Evolutionary conservation across 1,139 yeast genomes (phyloP), one percentile per base, ranked within the genome.

Genomic region (Pichia sp.): DNA sequence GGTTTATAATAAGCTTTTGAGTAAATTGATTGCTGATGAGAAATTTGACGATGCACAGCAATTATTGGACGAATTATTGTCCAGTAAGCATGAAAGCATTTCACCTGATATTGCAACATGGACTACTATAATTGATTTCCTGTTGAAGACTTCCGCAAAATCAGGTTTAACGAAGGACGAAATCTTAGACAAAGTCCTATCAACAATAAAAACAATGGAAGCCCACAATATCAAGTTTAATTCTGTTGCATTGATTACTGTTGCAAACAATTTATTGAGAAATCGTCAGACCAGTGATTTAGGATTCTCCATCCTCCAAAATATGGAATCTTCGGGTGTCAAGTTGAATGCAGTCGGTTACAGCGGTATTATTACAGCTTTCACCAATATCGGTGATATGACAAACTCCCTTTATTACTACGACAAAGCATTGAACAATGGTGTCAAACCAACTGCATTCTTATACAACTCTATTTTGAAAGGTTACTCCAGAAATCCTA

Each of bases 21-120:
- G 68, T 12, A 53, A 63, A 3, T 68, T 67, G 41, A 60, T 71
- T 23, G 61, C 63, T 36, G 53, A 55, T 2, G 62, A 64, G 23
- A 60, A 70, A 25, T 67, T 64, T 45, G 68, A 66, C 4, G 68
- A 67, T 46, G 78, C 76, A 5, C 58, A 61, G 19, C 58, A 62
- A 8, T 52, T 73, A 23, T 58, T 78, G 19, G 66, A 66, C n/a
- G 59, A 65, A 30, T 68, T 78, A 70, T 53, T 58, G 4, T 55
- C 51, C 9, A 47, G 60, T 8, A 53, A 71, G 37, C 68, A 73
- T n/a, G 30, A 47, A 28, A 18, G 26, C 13, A 28, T 51, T 26
- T 5, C 44, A 9, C 87, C 85, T 28, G 88, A 83, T 63, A 74
- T 81, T 48, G 82, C 81, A 16, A 84, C 93, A 1, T 80, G 81